phyloP scores from a whole-genome alignment of 257 asterid species.

The Solanum neorickii region DNA sequence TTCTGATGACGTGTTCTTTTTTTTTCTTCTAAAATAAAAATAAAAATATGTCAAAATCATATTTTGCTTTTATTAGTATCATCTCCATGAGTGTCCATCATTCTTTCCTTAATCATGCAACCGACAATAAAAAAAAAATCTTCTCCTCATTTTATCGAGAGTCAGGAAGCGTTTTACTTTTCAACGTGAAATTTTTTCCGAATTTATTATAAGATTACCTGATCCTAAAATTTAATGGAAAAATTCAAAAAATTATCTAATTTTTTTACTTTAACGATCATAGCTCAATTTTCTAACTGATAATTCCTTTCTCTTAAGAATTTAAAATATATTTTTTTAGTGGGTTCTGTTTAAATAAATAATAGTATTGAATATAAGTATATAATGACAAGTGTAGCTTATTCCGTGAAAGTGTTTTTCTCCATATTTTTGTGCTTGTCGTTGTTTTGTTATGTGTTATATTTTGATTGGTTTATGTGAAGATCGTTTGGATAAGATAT shows the following conservation, averaged over 20 bases:
- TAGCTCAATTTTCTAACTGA: neutral
- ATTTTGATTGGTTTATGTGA: neutral
- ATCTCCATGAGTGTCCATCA: neutral
- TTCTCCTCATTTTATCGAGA: neutral
- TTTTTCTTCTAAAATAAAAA: too few relatives aligned
- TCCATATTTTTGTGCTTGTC: neutral
- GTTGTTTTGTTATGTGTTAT: neutral
- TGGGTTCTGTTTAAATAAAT: neutral
- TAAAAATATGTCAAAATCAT: neutral
- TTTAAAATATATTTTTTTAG: neutral
- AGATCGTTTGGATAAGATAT: slow-evolving; percentile 7
- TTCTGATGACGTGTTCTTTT: neutral
- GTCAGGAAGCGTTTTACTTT: neutral
- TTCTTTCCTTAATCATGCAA: neutral
- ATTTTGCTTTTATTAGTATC: neutral
- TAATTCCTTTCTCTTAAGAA: neutral
- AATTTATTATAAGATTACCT: neutral
- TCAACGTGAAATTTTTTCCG: too few relatives aligned
- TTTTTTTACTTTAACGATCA: neutral
- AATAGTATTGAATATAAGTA: neutral
- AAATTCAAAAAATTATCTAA: neutral
- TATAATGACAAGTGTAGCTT: neutral
- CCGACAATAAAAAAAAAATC: neutral
- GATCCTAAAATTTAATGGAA: neutral
- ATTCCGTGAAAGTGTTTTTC: neutral